Evolutionary conservation across 164 flowering plant species (phyloP).

Genomic region (Litsea cubeba): DNA sequence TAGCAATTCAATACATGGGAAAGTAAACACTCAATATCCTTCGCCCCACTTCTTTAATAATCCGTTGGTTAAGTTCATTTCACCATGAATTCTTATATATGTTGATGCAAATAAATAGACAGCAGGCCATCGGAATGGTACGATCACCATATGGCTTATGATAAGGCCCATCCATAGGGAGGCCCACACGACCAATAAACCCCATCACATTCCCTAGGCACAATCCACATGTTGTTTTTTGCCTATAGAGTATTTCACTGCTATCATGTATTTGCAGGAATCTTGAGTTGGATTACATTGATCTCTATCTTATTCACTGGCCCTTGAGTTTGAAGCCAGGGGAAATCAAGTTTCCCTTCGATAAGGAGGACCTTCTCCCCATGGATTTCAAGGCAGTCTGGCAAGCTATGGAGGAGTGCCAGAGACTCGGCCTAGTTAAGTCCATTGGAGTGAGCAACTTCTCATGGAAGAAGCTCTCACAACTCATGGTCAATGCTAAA

Average conservation of each 20-base stretch:
- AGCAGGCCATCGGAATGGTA: no score
- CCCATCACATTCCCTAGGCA: no score
- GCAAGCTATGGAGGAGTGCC: constrained; percentile 21
- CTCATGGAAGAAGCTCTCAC: constrained; percentile 15
- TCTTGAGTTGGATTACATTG: constrained; percentile 16
- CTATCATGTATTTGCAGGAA: not conserved
- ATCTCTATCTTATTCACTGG: constrained; percentile 17
- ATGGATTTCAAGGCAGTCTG: constrained; percentile 9
- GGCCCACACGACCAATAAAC: no score
- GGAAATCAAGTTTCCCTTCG: not conserved
- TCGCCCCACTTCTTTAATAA: no score
- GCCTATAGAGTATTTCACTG: not conserved
- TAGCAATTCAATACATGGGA: no score
- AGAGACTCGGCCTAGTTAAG: constrained; percentile 11
- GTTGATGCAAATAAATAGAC: no score
- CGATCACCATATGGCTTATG: no score
- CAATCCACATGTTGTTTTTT: not conserved
- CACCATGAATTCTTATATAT: no score
- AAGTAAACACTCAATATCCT: no score
- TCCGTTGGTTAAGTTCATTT: no score
- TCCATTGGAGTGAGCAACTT: constrained; percentile 20
- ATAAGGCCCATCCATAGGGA: no score
- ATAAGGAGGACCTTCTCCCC: constrained; percentile 7
- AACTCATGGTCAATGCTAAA: constrained; percentile 3
- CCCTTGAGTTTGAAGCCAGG: constrained; percentile 9